Conservation (phyloP, 2,329 filamentous ascomycete genomes). For the Talaromyces marneffei region DNA sequence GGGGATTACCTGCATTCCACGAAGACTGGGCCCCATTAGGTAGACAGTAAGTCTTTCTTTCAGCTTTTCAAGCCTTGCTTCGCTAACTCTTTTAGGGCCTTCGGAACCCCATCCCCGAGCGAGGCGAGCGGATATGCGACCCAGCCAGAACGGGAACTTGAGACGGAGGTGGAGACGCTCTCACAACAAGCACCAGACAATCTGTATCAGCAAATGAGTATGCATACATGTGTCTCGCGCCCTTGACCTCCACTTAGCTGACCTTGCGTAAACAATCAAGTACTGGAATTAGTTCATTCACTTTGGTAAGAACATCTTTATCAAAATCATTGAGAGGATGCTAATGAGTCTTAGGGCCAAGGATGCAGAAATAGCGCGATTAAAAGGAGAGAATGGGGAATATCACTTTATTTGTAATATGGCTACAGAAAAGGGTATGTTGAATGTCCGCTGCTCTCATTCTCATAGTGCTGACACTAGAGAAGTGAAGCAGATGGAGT, state of each 20-base stretch:
- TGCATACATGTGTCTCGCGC: too few relatives aligned
- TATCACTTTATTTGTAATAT: not conserved
- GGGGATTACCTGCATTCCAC: too few relatives aligned
- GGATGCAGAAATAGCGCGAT: not conserved
- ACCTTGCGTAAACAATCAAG: too few relatives aligned
- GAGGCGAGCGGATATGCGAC: not conserved
- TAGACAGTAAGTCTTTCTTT: not conserved
- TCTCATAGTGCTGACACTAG: too few relatives aligned
- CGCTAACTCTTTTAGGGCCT: not conserved
- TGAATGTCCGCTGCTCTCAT: too few relatives aligned
- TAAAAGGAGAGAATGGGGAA: not conserved
- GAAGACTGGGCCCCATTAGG: not conserved
- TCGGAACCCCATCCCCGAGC: not conserved
- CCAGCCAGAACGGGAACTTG: not conserved
- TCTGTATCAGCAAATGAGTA: too few relatives aligned
- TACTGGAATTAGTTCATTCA: too few relatives aligned
- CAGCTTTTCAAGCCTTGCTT: not conserved
- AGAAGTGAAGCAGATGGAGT: too few relatives aligned
- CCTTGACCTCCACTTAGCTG: too few relatives aligned
- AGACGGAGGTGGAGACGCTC: too few relatives aligned
- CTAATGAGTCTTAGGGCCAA: not conserved
- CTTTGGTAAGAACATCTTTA: not conserved
- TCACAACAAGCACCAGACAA: too few relatives aligned
- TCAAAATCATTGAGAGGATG: not conserved
- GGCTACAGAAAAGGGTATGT: not conserved